Base-by-base conservation (phyloP, 495 filamentous ascomycete species). In the Evernia prunastri region DNA sequence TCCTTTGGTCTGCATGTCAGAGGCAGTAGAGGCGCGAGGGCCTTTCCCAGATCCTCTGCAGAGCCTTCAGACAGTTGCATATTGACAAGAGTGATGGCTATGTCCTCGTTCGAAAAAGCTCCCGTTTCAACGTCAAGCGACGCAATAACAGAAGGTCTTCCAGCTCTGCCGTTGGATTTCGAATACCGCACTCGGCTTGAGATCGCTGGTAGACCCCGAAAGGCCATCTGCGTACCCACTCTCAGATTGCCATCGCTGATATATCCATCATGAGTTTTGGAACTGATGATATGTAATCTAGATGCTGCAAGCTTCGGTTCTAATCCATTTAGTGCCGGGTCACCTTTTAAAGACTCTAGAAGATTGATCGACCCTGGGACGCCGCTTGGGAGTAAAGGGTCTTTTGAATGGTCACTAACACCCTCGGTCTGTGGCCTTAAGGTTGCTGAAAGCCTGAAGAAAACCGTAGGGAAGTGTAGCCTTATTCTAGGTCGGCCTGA, bases 91-190 rank as follows among this genome's bases (percentile, higher is more conserved):
- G 87, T 78, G 37, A 97, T 82, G 10, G 75, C 72, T 56, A 92
- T 84, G 70, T 89, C 85, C 68, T 85, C 90, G 43, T 85, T 84
- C 57, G 90, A 83, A 66, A 90, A 92, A 27, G 91, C 86, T 0
- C 90, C 93, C 60, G 95, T 87, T 73, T 97, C 92, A 58, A 96
- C 78, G 73, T 96, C 92, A 23, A 97, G 79, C 58, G 89, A 88
- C 27, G 92, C 92, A 54, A 95, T 82, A 0, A 93, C 80, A 29
- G 84, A 81, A n/a, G 85, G 80, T 63, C 82, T 85, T 18, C 82
- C 79, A 27, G 85, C 81, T 10, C 81, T 81, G 11, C 84, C 82
- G 64, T 86, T 89, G 33, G 88, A 78, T 63, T 86, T 83, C 10
- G 90, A 86, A 72, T 95, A 96, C 37, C 90, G 81, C 57, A 96